A percentile compares a stretch with the other conserved stretches of the same genome.
Conservation (phyloP, 768 basidiomycete species). For the Auricularia cornea region DNA sequence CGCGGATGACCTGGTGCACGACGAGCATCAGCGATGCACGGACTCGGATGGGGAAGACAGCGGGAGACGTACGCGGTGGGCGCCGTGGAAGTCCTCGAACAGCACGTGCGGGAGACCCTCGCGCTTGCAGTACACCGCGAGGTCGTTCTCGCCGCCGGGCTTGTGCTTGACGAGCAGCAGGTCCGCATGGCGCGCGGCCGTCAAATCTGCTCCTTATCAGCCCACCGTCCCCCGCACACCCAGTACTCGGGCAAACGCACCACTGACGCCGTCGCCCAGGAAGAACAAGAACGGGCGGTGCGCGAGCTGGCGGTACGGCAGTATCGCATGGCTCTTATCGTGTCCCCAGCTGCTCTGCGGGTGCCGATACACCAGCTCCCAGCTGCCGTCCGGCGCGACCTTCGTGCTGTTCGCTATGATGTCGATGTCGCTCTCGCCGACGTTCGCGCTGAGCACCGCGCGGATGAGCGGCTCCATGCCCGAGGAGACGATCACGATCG, state of each 20-base stretch:
- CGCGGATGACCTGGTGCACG: too few relatives aligned
- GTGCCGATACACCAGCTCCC: constrained; percentile 83
- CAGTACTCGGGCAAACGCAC: constrained; percentile 32
- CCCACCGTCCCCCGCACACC: background rate
- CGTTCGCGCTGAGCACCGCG: constrained; percentile 71
- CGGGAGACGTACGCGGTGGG: too few relatives aligned
- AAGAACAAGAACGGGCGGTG: constrained; percentile 82
- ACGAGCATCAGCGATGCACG: too few relatives aligned
- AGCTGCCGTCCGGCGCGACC: constrained; percentile 53
- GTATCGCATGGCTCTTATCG: constrained; percentile 91
- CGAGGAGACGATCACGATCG: constrained; percentile 88
- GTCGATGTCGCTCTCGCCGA: constrained; percentile 71
- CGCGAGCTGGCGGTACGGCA: constrained; percentile 71
- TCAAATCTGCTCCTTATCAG: constrained; percentile 53
- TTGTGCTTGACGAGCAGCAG: constrained; percentile 88
- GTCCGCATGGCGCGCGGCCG: constrained; percentile 88
- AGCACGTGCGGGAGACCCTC: constrained; percentile 73
- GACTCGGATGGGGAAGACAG: too few relatives aligned
- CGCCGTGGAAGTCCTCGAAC: constrained; percentile 63
- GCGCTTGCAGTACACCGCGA: constrained; percentile 71
- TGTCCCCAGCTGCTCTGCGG: constrained; percentile 87
- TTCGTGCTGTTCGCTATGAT: constrained; percentile 89
- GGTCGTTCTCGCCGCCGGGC: constrained; percentile 70
- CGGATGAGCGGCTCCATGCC: constrained; percentile 94
- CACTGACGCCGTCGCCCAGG: constrained; percentile 96